Evolutionary conservation across 2,329 filamentous ascomycete genomes (phyloP).

Genomic region (Fusarium avenaceum): DNA sequence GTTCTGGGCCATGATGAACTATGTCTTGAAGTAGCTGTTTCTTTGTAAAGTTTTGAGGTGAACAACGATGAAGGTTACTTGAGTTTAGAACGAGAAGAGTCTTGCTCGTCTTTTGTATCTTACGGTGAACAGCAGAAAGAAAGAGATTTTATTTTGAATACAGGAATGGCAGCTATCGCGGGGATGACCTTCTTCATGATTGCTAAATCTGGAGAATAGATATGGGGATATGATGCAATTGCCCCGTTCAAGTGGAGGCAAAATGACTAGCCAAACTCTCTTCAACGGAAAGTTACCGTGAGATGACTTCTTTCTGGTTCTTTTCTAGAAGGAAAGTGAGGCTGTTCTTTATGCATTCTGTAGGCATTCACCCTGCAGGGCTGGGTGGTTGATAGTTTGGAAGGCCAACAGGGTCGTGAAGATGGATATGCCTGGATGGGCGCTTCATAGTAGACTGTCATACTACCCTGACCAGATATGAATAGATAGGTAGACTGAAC

Average conservation of each 20-base stretch:
- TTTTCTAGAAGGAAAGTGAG: constrained; percentile 29
- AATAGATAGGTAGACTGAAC: not conserved
- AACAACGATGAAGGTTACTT: not conserved
- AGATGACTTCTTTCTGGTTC: constrained; percentile 14
- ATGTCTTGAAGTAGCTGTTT: not conserved
- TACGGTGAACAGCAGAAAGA: not conserved
- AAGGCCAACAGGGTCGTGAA: not conserved
- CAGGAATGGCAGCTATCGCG: not conserved
- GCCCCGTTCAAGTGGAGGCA: constrained; percentile 29
- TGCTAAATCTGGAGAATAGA: constrained; percentile 18
- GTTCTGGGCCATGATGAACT: constrained; percentile 35
- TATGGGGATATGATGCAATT: constrained; percentile 42
- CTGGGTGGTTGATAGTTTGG: not conserved
- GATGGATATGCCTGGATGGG: not conserved
- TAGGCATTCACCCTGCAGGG: not conserved
- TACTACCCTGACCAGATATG: not conserved
- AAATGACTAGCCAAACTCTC: constrained; percentile 33
- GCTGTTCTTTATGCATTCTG: constrained; percentile 2
- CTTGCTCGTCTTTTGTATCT: not conserved
- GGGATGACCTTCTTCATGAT: constrained; percentile 11
- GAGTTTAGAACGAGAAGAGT: not conserved
- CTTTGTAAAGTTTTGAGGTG: not conserved
- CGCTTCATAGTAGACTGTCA: not conserved
- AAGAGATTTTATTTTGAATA: not conserved
- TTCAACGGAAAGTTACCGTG: constrained; percentile 28